Evolutionary conservation across 768 basidiomycete species (phyloP).

Genomic region (Pholiota molesta): DNA sequence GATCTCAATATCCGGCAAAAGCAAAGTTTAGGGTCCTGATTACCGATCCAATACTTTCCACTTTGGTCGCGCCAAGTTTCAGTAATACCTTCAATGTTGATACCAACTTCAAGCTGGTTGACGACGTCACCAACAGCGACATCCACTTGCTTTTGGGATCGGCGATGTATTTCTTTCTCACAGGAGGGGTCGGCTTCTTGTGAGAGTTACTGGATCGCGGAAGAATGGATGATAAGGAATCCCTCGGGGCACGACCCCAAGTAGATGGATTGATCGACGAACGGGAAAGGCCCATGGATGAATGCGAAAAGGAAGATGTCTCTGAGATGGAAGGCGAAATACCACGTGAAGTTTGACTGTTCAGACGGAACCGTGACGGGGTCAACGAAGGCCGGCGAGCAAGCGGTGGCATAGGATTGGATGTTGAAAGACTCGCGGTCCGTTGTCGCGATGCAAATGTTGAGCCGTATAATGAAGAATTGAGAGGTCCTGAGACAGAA

Average conservation of each 20-base stretch:
- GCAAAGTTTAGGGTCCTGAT: slow-evolving; percentile 86
- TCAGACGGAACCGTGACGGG: slow-evolving; percentile 44
- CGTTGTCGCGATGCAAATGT: slow-evolving; percentile 88
- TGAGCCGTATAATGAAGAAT: slow-evolving; percentile 53
- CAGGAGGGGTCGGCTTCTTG: slow-evolving; percentile 37
- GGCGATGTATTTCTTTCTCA: slow-evolving; percentile 76
- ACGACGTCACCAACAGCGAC: slow-evolving; percentile 92
- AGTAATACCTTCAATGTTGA: slow-evolving; percentile 78
- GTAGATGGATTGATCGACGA: slow-evolving; percentile 54
- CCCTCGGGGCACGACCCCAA: slow-evolving; percentile 71
- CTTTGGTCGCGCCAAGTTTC: slow-evolving; percentile 92
- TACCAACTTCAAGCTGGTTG: slow-evolving; percentile 83
- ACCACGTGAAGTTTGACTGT: slow-evolving; percentile 41
- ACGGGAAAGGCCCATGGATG: slow-evolving; percentile 38
- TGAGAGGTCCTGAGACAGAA: slow-evolving; percentile 71
- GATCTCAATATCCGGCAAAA: slow-evolving; percentile 91
- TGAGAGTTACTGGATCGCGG: slow-evolving; percentile 50
- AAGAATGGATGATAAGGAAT: slow-evolving; percentile 52
- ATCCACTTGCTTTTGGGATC: slow-evolving; percentile 92
- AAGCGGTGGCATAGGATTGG: slow-evolving; percentile 31
- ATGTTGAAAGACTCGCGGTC: slow-evolving; percentile 62
- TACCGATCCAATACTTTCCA: slow-evolving; percentile 96
- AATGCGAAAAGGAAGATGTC: slow-evolving; percentile 51
- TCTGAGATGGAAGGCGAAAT: slow-evolving; percentile 70
- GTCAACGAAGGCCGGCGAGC: slow-evolving; percentile 35